Evolutionary conservation across 768 basidiomycete genomes (phyloP).

Genomic region (Tylopilus sp.): DNA sequence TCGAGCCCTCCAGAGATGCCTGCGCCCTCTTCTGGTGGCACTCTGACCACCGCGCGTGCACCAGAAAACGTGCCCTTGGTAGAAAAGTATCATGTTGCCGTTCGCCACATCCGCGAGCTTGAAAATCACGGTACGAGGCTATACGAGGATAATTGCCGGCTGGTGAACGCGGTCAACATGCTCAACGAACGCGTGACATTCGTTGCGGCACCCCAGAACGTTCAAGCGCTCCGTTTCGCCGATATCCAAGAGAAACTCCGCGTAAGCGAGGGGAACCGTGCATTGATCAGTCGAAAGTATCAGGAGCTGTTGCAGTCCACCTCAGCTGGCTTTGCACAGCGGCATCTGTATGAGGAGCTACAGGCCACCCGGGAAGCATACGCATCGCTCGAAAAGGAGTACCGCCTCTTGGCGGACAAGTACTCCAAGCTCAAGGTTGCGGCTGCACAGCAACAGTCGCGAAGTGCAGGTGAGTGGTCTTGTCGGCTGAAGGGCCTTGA

Average conservation of each 20-base stretch:
- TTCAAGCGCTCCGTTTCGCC: constrained; percentile 15
- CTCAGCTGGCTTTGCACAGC: constrained; percentile 13
- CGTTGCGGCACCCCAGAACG: constrained; percentile 12
- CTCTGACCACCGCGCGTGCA: constrained; percentile 38
- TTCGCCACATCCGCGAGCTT: constrained; percentile 33
- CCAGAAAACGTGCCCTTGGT: constrained; percentile 41
- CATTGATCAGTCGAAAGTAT: constrained; percentile 20
- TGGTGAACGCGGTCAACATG: constrained; percentile 24
- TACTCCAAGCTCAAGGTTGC: constrained; percentile 16
- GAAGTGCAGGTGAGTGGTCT: constrained; percentile 4
- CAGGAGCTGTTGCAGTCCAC: constrained; percentile 21
- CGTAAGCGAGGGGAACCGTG: constrained; percentile 17
- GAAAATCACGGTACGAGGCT: constrained; percentile 32
- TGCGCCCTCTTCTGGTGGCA: not conserved
- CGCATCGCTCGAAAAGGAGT: constrained; percentile 20
- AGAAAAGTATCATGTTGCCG: constrained; percentile 17
- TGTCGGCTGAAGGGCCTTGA: not conserved
- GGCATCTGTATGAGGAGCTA: constrained; percentile 19
- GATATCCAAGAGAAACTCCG: constrained; percentile 28
- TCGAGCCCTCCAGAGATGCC: constrained; percentile 4
- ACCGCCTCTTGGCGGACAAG: constrained; percentile 19
- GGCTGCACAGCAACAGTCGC: constrained; percentile 7
- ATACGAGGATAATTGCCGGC: constrained; percentile 38
- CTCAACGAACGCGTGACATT: constrained; percentile 32
- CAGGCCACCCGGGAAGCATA: constrained; percentile 16